Base-by-base conservation (phyloP, 768 basidiomycete genomes). In the Xanthoconium stramineum region DNA sequence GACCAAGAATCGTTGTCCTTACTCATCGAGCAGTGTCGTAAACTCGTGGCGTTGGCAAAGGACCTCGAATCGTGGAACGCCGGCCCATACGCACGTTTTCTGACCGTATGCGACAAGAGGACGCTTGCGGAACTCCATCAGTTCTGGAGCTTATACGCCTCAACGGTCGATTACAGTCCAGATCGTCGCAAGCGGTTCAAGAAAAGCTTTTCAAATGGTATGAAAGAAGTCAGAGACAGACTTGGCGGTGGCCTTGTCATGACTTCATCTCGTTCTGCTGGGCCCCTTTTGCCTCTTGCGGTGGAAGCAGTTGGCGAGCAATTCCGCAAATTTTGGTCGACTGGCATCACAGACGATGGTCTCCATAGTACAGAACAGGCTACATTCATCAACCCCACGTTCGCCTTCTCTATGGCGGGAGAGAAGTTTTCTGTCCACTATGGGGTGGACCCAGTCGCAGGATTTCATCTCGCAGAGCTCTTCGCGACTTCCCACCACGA, bases 391-490 rank as follows among this genome's bases (percentile, higher is more conserved):
- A 71, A 73, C 19, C 70, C 70, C 1, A 73, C 70, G 11, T 72
- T 71, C 12, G 61, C 57, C 2, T 71, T 67, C 30, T 72, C 70
- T 20, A 13, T 43, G 14, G 49, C 60, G 2, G 55, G 63, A 17
- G 62, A 70, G 0, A 45, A 55, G 46, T 70, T 68, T 9, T 46
- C 64, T 19, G 61, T 70, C 3, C 72, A 70, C 38, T 73, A 69
- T 46, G 72, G 64, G 17, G 58, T 52, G 9, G 72, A 71, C 49
- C 66, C 70, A 12, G 50, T 72, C 5, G 52, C 58, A 3, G 71
- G 70, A 30, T 71, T 73, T 44, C 70, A 72, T 57, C 63, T 70
- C 14, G 72, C 68, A n/a, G 68, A 72, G 37, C 40, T 50, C 13
- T 53, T 72, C 20, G 62, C 61, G 12, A 48, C 53, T 24, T 44